Evolutionary conservation across 2,329 filamentous ascomycete species (phyloP).

Genomic region (Fusarium tricinctum): DNA sequence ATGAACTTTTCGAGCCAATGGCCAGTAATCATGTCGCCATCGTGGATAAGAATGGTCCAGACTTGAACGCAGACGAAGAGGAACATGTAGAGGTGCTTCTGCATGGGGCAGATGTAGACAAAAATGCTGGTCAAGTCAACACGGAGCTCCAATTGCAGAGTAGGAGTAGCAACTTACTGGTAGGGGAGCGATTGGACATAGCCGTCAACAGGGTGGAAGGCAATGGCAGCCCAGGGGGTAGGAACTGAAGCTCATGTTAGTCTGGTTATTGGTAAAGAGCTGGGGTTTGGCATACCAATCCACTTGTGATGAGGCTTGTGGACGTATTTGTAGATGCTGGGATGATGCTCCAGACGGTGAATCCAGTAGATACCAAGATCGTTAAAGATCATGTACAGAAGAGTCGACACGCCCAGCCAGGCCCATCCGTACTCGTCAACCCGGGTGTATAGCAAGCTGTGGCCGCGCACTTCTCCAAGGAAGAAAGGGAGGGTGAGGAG

Average conservation of each 20-base stretch:
- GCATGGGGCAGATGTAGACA: conserved; percentile 61
- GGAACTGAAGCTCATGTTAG: conserved; percentile 53
- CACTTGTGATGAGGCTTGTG: conserved; percentile 66
- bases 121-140: conserved; percentile 53
- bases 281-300: conserved; percentile 55
- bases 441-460: conserved; percentile 59
- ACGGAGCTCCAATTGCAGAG: neutral
- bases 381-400: conserved; percentile 62
- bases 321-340: conserved; percentile 61
- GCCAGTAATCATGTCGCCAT: conserved; percentile 63
- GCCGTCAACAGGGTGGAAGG: conserved; percentile 63
- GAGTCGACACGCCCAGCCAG: conserved; percentile 57
- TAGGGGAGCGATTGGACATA: conserved; percentile 63
- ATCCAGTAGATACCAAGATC: conserved; percentile 64
- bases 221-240: conserved; percentile 62
- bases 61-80: conserved; percentile 62
- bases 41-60: conserved; percentile 65
- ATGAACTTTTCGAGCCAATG: conserved; percentile 63
- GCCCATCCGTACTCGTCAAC: conserved; percentile 57
- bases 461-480: conserved; percentile 62
- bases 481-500: conserved; percentile 62
- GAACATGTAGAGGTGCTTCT: conserved; percentile 60
- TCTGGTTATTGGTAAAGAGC: neutral
- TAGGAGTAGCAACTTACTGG: conserved; percentile 53
- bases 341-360: conserved; percentile 62